Conservation (phyloP, 2,329 filamentous ascomycete species). For the Microcyclosporella mali region DNA sequence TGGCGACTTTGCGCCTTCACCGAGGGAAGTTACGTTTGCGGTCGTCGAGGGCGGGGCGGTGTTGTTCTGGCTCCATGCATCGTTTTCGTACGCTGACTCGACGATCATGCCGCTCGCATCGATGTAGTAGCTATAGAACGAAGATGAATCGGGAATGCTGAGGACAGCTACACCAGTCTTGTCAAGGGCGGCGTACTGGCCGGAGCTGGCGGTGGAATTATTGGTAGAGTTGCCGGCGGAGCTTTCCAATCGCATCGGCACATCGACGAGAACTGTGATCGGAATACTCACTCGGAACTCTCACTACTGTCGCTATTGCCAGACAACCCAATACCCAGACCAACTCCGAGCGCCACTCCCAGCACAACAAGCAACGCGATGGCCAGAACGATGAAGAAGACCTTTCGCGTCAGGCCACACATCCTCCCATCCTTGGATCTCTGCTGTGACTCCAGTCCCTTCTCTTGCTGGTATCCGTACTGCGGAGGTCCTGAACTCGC, state of each 20-base stretch:
- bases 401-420: slow-evolving; percentile 11
- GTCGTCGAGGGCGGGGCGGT: slow-evolving; percentile 3
- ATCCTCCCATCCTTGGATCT: slow-evolving; percentile 2
- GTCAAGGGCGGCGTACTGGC: slow-evolving; percentile 2
- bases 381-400: slow-evolving; percentile 7
- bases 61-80: slow-evolving; percentile 7
- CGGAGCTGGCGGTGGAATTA: background rate
- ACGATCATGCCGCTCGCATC: slow-evolving; percentile 11
- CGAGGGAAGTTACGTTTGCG: slow-evolving; percentile 9
- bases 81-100: slow-evolving; percentile 10
- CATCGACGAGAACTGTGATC: no score
- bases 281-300: background rate
- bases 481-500: slow-evolving; percentile 1
- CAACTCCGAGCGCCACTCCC: slow-evolving; percentile 11
- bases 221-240: background rate
- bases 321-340: slow-evolving; percentile 10
- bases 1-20: slow-evolving; percentile 6
- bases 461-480: background rate
- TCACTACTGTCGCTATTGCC: slow-evolving; percentile 1
- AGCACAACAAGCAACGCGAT: slow-evolving; percentile 8
- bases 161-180: slow-evolving; percentile 14
- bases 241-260: background rate
- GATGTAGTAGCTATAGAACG: slow-evolving; percentile 12
- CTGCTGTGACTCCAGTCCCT: slow-evolving; percentile 1
- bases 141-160: slow-evolving; percentile 1